These are phyloP conservation scores for Cutaneotrichosporon dermatis DNA, from an alignment of 1,284 basidiomycete genomes.

Conservation along the genomic window DNA sequence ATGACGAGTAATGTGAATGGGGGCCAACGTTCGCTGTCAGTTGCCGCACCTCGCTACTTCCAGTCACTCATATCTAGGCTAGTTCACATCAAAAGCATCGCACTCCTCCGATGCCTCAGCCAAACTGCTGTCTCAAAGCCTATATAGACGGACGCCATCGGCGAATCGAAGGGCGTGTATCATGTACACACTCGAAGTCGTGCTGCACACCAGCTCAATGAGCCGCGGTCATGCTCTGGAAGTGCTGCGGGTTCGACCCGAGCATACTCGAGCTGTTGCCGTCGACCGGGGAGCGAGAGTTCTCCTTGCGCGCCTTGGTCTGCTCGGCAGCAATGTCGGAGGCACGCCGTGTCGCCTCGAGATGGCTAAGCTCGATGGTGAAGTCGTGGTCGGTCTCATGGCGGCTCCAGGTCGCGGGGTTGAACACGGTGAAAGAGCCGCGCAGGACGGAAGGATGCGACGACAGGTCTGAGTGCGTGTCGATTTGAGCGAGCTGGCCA, in stretches of 20 bases:
- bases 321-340: constrained; percentile 28
- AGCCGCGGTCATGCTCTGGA: constrained; percentile 21
- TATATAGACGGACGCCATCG: neutral
- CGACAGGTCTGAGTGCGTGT: constrained; percentile 21
- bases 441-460: constrained; percentile 21
- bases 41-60: too few relatives aligned
- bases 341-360: constrained; percentile 40
- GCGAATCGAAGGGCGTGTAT: too few relatives aligned
- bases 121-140: neutral
- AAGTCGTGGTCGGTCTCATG: constrained; percentile 38
- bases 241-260: constrained; percentile 12
- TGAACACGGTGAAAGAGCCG: constrained; percentile 46
- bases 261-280: constrained; percentile 8
- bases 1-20: too few relatives aligned
- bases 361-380: constrained; percentile 32
- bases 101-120: neutral
- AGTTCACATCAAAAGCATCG: constrained; percentile 2
- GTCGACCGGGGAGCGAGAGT: constrained; percentile 14
- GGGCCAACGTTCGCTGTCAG: too few relatives aligned
- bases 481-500: constrained; percentile 33
- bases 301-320: constrained; percentile 29
- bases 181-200: too few relatives aligned
- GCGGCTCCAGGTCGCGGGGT: constrained; percentile 40
- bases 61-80: neutral
- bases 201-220: constrained; percentile 5